A percentile compares a stretch with the other conserved stretches of the same genome.
These are phyloP conservation scores for Aureobasidium sp. DNA, from an alignment of 2,329 filamentous ascomycete species.

Conservation along the genomic window DNA sequence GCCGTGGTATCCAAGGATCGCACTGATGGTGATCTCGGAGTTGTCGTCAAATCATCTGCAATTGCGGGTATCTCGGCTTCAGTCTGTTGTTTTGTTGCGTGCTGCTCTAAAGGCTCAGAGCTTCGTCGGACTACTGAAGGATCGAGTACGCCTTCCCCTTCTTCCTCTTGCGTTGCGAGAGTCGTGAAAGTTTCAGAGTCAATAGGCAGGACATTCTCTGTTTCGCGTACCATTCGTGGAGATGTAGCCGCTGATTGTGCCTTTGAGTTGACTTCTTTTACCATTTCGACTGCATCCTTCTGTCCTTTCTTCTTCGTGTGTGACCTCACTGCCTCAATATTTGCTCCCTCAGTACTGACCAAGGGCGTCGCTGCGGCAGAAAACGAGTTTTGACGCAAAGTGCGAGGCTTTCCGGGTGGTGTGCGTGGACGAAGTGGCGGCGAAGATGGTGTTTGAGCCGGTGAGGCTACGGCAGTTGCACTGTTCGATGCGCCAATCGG, in stretches of 20 bases:
- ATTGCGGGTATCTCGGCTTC: neutral
- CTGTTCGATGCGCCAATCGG: slow-evolving; percentile 17
- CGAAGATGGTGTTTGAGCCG: slow-evolving; percentile 9
- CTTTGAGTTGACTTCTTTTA: slow-evolving; percentile 26
- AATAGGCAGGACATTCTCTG: neutral
- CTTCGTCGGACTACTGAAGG: neutral
- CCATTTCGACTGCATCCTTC: slow-evolving; percentile 45
- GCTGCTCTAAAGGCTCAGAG: slow-evolving; percentile 5
- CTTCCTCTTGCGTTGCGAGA: neutral
- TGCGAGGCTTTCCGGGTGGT: slow-evolving; percentile 44
- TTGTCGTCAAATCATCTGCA: neutral
- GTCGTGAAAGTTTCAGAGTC: neutral
- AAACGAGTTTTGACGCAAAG: slow-evolving; percentile 56
- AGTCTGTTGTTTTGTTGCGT: neutral
- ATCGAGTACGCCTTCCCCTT: neutral
- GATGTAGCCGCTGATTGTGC: neutral
- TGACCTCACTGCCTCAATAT: slow-evolving; percentile 49
- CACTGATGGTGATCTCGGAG: neutral
- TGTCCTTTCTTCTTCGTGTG: slow-evolving; percentile 49
- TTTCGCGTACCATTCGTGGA: neutral
- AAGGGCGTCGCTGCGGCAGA: slow-evolving; percentile 56
- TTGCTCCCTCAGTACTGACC: slow-evolving; percentile 59
- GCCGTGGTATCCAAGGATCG: neutral
- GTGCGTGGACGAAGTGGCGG: slow-evolving; percentile 13
- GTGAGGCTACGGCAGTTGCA: neutral